These are phyloP conservation scores for Ophiostoma sp. DNA, from an alignment of 2,329 filamentous ascomycete species.

Conservation along the genomic window DNA sequence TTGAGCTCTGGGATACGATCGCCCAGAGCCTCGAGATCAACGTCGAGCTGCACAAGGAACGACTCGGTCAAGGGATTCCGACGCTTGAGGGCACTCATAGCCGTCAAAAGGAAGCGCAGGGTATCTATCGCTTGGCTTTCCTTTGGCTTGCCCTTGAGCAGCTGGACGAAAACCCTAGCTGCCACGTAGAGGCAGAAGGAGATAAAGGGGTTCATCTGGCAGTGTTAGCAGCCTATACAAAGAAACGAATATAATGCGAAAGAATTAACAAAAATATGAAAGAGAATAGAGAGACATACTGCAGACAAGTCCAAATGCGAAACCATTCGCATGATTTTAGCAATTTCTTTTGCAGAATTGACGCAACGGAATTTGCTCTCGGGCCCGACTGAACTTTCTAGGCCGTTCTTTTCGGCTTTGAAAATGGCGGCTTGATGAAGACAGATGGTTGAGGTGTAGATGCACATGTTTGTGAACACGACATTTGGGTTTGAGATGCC, in stretches of 20 bases:
- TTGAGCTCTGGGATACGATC: constrained; percentile 55
- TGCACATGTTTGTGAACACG: constrained; percentile 92
- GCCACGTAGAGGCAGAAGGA: constrained; percentile 96
- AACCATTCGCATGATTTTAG: constrained; percentile 90
- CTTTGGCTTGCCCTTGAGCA: constrained; percentile 86
- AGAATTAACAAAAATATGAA: not conserved
- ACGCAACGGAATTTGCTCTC: constrained; percentile 93
- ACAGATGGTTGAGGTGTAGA: constrained; percentile 93
- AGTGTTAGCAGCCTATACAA: not conserved
- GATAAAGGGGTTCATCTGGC: constrained; percentile 88
- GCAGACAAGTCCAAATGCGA: constrained; percentile 76
- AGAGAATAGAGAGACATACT: constrained; percentile 47
- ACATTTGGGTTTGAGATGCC: constrained; percentile 76
- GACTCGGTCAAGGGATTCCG: constrained; percentile 91
- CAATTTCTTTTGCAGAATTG: constrained; percentile 87
- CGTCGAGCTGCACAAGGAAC: constrained; percentile 86
- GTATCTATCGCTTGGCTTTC: constrained; percentile 74
- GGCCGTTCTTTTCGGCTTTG: constrained; percentile 84
- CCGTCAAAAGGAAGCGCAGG: constrained; percentile 81
- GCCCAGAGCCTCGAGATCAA: constrained; percentile 75
- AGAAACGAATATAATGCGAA: no score
- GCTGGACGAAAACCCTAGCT: constrained; percentile 90
- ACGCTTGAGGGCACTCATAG: constrained; percentile 82
- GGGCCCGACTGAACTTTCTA: constrained; percentile 69
- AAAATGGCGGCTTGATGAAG: constrained; percentile 98